Conservation (phyloP, 2,329 filamentous ascomycete genomes). For the Pestalotiopsis sp. region DNA sequence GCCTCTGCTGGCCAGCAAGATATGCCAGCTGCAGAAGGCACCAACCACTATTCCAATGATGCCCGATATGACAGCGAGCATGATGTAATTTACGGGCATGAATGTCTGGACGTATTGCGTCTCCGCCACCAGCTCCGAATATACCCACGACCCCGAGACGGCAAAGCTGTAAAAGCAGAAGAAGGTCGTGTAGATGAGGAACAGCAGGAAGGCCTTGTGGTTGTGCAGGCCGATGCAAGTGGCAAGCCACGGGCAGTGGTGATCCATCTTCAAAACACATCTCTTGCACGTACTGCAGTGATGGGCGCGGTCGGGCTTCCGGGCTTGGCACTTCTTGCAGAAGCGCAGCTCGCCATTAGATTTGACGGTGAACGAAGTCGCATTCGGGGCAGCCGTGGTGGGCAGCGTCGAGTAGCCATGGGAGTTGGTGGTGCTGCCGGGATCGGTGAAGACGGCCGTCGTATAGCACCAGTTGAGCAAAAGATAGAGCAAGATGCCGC, state of each 20-base stretch:
- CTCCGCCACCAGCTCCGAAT: conserved; percentile 76
- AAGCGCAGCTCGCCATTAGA: conserved; percentile 83
- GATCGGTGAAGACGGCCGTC: conserved; percentile 88
- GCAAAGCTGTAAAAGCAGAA: conserved; percentile 84
- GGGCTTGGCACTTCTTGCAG: conserved; percentile 96
- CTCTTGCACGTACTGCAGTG: conserved; percentile 94
- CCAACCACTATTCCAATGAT: conserved; percentile 90
- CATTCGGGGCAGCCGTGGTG: conserved; percentile 62
- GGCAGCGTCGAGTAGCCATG: conserved; percentile 81
- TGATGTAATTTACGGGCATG: conserved; percentile 87
- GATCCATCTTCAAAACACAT: conserved; percentile 99
- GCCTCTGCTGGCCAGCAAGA: conserved; percentile 75
- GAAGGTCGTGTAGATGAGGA: conserved; percentile 84
- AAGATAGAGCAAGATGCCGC: conserved; percentile 73
- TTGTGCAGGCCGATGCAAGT: conserved; percentile 93
- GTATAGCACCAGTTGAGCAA: conserved; percentile 90
- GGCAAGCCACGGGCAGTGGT: conserved; percentile 97
- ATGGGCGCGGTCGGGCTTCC: conserved; percentile 94
- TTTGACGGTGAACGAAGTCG: conserved; percentile 88
- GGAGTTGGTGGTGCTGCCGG: conserved; percentile 70
- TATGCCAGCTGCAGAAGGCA: conserved; percentile 91
- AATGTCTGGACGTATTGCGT: conserved; percentile 73
- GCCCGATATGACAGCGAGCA: conserved; percentile 83
- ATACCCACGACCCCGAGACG: conserved; percentile 82
- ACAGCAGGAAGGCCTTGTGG: conserved; percentile 93